Evolutionary conservation across 106 monocot species (phyloP).

Genomic region (Acanthochlamys bracteata): DNA sequence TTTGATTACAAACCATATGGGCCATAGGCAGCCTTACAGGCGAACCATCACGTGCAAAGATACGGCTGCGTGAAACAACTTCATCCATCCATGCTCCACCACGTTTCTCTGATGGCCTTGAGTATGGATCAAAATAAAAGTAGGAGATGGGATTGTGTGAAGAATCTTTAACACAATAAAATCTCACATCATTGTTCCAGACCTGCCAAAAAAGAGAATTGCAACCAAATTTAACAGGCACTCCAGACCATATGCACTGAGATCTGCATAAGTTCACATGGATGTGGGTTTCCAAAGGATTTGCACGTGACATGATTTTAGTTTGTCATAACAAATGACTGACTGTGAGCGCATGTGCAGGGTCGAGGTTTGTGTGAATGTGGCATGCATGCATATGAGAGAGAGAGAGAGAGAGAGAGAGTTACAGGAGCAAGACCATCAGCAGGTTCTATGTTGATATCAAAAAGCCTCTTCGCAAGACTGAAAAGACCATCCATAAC

Average conservation of each 20-base stretch:
- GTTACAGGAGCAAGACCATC: conserved; percentile 85
- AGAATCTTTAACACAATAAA: conserved; percentile 90
- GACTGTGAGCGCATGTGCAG: neutral
- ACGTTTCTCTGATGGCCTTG: conserved; percentile 94
- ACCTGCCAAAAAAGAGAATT: conserved; percentile 36
- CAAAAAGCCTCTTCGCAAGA: conserved; percentile 88
- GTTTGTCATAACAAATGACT: neutral
- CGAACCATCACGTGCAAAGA: conserved; percentile 65
- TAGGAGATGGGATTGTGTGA: conserved; percentile 75
- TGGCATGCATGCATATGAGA: neutral
- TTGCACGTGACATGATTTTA: neutral
- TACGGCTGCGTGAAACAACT: conserved; percentile 80
- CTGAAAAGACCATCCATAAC: conserved; percentile 96
- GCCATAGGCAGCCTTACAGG: conserved; percentile 81
- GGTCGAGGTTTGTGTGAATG: neutral
- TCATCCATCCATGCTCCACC: conserved; percentile 99
- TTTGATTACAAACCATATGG: conserved; percentile 97
- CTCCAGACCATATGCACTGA: neutral
- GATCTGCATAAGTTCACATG: neutral
- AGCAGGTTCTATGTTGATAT: conserved; percentile 73
- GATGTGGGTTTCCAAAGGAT: too few relatives aligned
- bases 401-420: neutral
- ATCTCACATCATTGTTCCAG: conserved; percentile 83
- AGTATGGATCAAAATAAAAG: conserved; percentile 99
- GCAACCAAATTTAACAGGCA: neutral